Conservation (phyloP, 768 basidiomycete species). For the Floccularia luteovirens region DNA sequence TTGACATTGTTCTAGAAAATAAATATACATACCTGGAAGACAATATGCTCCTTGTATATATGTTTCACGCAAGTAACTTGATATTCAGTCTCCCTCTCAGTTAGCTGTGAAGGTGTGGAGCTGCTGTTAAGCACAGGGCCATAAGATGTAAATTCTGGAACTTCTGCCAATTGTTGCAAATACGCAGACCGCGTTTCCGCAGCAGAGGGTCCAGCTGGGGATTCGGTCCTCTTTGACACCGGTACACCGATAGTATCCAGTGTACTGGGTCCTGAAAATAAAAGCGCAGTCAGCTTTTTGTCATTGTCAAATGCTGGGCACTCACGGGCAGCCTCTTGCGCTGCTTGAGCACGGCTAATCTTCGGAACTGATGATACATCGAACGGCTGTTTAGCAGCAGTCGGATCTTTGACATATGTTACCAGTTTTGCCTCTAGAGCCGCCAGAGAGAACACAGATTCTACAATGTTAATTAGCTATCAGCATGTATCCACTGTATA, state of each 20-base stretch:
- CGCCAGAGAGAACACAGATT: slow-evolving; percentile 89
- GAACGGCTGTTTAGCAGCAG: slow-evolving; percentile 66
- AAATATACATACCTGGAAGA: slow-evolving; percentile 75
- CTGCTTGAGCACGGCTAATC: slow-evolving; percentile 88
- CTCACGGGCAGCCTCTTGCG: slow-evolving; percentile 83
- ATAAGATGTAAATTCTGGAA: slow-evolving; percentile 81
- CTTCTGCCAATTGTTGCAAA: slow-evolving; percentile 74
- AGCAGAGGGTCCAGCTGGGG: slow-evolving; percentile 71
- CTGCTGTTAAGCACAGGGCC: slow-evolving; percentile 87
- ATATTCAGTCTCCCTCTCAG: slow-evolving; percentile 97
- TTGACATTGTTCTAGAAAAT: not conserved
- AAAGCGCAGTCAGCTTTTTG: slow-evolving; percentile 6
- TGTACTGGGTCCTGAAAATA: slow-evolving; percentile 66
- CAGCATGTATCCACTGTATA: too few relatives aligned
- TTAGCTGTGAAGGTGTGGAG: slow-evolving; percentile 70
- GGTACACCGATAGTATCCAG: slow-evolving; percentile 81
- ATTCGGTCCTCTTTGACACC: slow-evolving; percentile 45
- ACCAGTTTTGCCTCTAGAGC: slow-evolving; percentile 88
- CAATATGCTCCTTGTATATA: slow-evolving; percentile 89
- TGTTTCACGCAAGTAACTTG: slow-evolving; percentile 97
- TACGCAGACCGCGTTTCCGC: slow-evolving; percentile 88
- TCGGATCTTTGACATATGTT: slow-evolving; percentile 84
- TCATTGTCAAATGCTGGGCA: slow-evolving; percentile 1
- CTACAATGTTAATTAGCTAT: too few relatives aligned
- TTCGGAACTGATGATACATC: slow-evolving; percentile 85